Conservation (phyloP, 768 basidiomycete genomes). For the Termitomyces sp. region DNA sequence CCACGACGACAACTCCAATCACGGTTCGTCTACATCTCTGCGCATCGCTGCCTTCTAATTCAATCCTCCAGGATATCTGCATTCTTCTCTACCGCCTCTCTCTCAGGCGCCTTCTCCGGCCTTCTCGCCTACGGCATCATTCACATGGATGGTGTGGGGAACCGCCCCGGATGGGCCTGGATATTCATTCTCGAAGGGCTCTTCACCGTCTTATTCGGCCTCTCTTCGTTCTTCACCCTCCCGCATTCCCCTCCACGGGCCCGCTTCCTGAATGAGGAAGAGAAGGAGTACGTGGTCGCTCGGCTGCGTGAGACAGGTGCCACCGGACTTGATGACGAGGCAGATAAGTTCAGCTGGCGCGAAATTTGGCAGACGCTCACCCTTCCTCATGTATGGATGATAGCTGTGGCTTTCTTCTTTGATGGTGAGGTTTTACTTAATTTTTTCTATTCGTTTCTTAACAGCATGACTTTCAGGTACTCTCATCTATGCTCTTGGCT, state of each 20-base stretch:
- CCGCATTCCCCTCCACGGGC: constrained; percentile 42
- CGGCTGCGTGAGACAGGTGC: constrained; percentile 42
- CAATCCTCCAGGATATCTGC: constrained; percentile 38
- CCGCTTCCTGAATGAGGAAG: constrained; percentile 47
- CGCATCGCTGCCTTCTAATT: constrained; percentile 21
- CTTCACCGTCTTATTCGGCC: constrained; percentile 59
- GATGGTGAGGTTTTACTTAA: constrained; percentile 32
- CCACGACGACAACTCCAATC: constrained; percentile 48
- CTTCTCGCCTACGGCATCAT: constrained; percentile 66
- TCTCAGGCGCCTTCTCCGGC: constrained; percentile 68
- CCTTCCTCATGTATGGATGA: constrained; percentile 53
- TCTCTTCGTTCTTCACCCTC: constrained; percentile 45
- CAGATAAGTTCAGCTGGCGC: constrained; percentile 51
- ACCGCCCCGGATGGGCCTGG: constrained; percentile 64
- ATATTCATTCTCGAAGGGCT: constrained; percentile 66
- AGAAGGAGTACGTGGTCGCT: constrained; percentile 44
- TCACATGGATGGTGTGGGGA: constrained; percentile 54
- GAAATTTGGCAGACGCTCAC: constrained; percentile 49
- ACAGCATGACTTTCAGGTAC: constrained; percentile 25
- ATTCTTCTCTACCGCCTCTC: constrained; percentile 51
- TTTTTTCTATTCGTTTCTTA: background rate
- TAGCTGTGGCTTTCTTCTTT: constrained; percentile 50
- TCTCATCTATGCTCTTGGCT: constrained; percentile 46
- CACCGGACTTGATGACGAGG: constrained; percentile 27
- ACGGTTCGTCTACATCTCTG: constrained; percentile 24